Base-by-base conservation (phyloP, 805 yeast genomes). In the Pichia eremophila region DNA sequence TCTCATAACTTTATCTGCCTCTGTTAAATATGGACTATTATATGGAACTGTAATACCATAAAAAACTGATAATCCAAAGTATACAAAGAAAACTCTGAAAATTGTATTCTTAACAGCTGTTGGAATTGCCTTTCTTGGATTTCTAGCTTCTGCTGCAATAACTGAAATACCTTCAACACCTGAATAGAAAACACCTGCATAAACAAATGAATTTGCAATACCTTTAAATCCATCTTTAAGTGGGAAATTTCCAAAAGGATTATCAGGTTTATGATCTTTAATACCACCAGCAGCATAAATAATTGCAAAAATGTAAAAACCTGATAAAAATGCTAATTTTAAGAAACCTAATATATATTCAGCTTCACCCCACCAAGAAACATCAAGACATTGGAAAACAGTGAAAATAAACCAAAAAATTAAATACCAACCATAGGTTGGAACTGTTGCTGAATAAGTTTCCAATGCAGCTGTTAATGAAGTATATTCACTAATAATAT, bases 21-120 rank as follows among this genome's bases (percentile, higher is more conserved):
- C 61, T 18, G 57, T 52, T 25, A 81, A 69, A 28, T 63, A 62
- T 4, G 79, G 75, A 48, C 75, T 76, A 49, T 77, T 67, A 54
- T 65, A 79, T 4, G 85, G 81, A 31, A 77, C 81, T 9, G 79
- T 74, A 54, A 80, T 65, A 28, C 85, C 85, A 54, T 78, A 76
- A 46, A 73, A 63, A 17, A 79, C 59, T 9, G 81, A 22, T 75
- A 74, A 57, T 76, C 67, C 63, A 73, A 80, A 46, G 75, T 75
- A 48, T 73, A 59, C 40, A 76, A 52, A 46, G 75, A 78, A 52
- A 79, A 68, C 70, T 71, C 72, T 51, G 75, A 75, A n/a, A 78
- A 83, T 51, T 34, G 79, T 79, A 48, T 83, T 67, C 68, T 71
- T 71, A 46, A 79, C 76, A 4, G 82, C 84, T 31, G 64, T 65